These are phyloP conservation scores for Saccharum hybrid DNA, from an alignment of 202 grass and related monocot species.

Conservation along the genomic window DNA sequence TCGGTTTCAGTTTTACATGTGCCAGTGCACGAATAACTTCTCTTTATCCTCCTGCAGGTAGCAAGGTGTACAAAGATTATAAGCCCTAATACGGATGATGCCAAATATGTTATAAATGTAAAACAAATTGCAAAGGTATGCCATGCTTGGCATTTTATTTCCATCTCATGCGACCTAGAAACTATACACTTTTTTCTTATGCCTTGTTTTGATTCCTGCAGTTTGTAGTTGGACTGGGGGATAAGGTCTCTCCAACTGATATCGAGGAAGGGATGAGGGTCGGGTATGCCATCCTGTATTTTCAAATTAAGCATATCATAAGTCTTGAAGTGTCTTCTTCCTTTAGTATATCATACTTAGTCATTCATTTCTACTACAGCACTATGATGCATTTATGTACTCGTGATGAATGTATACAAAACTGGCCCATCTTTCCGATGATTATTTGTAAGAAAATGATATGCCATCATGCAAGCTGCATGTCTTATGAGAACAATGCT, in stretches of 20 bases:
- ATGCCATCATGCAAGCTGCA: neutral
- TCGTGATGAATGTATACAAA: slow-evolving; percentile 1
- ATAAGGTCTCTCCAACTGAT: slow-evolving; percentile 96
- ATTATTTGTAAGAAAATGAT: slow-evolving; percentile 1
- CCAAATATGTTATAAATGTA: slow-evolving; percentile 92
- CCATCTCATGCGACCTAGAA: neutral
- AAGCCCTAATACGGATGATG: slow-evolving; percentile 84
- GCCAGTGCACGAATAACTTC: neutral
- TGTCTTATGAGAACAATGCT: neutral
- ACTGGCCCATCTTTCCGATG: neutral
- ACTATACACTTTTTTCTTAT: slow-evolving; percentile 2
- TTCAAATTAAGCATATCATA: neutral
- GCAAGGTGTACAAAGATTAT: slow-evolving; percentile 96
- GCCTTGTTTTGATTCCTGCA: slow-evolving; percentile 43
- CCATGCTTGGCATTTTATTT: slow-evolving; percentile 18
- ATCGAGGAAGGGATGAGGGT: slow-evolving; percentile 99
- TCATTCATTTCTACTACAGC: neutral
- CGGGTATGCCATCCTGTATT: slow-evolving; percentile 54
- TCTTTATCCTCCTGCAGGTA: slow-evolving; percentile 50
- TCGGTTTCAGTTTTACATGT: neutral
- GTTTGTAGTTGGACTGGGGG: slow-evolving; percentile 94
- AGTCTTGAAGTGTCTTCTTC: neutral
- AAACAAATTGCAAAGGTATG: slow-evolving; percentile 95
- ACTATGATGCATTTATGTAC: neutral
- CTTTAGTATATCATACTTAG: neutral